Evolutionary conservation across 495 filamentous ascomycete genomes (phyloP).

Genomic region (Aspergillus indologenus): DNA sequence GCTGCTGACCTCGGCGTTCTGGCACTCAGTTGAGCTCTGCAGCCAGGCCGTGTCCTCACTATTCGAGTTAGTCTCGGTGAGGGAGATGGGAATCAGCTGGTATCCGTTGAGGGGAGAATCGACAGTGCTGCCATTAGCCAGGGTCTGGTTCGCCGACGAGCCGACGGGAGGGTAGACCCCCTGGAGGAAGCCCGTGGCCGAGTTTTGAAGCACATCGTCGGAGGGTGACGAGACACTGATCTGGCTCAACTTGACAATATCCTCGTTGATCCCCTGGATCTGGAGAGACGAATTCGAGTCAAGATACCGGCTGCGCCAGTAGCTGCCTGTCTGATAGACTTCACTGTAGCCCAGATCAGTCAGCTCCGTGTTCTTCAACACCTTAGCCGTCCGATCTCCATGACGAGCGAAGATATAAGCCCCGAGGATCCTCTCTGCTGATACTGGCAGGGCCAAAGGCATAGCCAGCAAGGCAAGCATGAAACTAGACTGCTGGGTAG

Average conservation of each 20-base stretch:
- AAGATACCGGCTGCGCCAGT: conserved; percentile 62
- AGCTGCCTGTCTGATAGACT: conserved; percentile 57
- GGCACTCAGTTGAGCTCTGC: conserved; percentile 56
- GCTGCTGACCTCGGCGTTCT: conserved; percentile 61
- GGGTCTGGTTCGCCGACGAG: conserved; percentile 29
- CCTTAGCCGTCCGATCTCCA: conserved; percentile 61
- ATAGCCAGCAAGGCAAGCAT: conserved; percentile 29
- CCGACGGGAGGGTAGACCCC: conserved; percentile 61
- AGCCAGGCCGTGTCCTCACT: conserved; percentile 59
- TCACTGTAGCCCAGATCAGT: conserved; percentile 61
- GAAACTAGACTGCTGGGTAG: conserved; percentile 27
- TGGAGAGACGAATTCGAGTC: conserved; percentile 42
- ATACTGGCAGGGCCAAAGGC: conserved; percentile 34
- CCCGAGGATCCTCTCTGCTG: conserved; percentile 58
- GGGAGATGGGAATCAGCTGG: conserved; percentile 55
- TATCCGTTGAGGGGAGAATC: conserved; percentile 57
- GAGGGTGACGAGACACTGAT: conserved; percentile 54
- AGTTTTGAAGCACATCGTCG: conserved; percentile 62
- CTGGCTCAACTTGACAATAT: conserved; percentile 56
- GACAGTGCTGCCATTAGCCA: conserved; percentile 52
- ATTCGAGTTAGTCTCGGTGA: conserved; percentile 38
- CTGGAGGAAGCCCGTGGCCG: conserved; percentile 57
- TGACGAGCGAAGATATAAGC: conserved; percentile 64
- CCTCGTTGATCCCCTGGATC: conserved; percentile 56
- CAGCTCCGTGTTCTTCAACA: conserved; percentile 49